Evolutionary conservation across 768 basidiomycete species (phyloP).

Genomic region (Serendipita vermifera): DNA sequence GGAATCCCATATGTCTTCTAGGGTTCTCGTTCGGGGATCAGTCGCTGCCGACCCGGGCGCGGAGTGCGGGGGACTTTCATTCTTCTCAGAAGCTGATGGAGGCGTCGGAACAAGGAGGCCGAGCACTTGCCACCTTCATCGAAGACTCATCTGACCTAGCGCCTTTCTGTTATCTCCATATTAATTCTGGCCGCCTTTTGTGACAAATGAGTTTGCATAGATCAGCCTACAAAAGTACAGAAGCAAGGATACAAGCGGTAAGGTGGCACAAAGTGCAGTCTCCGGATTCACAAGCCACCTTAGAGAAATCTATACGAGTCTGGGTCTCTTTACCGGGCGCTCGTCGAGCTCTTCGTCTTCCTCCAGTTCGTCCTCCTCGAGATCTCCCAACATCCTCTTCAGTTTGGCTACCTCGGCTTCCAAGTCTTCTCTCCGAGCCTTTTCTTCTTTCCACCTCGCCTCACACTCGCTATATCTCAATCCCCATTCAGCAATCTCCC

Average conservation of each 20-base stretch:
- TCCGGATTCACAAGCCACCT: background rate
- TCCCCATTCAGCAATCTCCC: conserved; percentile 68
- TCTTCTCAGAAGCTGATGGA: too few species aligned
- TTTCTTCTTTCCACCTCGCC: conserved; percentile 25
- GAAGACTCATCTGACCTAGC: too few species aligned
- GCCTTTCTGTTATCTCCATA: too few species aligned
- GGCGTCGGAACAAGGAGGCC: too few species aligned
- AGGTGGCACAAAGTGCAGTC: too few species aligned
- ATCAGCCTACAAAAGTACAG: background rate
- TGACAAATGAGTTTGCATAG: too few species aligned
- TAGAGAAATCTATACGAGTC: background rate
- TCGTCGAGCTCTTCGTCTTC: background rate
- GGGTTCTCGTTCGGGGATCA: too few species aligned
- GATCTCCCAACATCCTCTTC: conserved; percentile 5
- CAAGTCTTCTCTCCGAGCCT: conserved; percentile 17
- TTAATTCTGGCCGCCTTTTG: too few species aligned
- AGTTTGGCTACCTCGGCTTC: conserved; percentile 11
- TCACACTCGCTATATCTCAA: conserved; percentile 66
- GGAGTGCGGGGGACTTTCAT: too few species aligned
- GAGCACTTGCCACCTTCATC: too few species aligned
- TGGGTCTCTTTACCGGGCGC: background rate
- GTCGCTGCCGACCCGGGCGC: too few species aligned
- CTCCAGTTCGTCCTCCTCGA: conserved; percentile 16
- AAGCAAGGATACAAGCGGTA: background rate
- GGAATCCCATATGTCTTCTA: too few species aligned